Base-by-base conservation (phyloP, 2,329 filamentous ascomycete species). In the Cladosporium sphaerospermum region DNA sequence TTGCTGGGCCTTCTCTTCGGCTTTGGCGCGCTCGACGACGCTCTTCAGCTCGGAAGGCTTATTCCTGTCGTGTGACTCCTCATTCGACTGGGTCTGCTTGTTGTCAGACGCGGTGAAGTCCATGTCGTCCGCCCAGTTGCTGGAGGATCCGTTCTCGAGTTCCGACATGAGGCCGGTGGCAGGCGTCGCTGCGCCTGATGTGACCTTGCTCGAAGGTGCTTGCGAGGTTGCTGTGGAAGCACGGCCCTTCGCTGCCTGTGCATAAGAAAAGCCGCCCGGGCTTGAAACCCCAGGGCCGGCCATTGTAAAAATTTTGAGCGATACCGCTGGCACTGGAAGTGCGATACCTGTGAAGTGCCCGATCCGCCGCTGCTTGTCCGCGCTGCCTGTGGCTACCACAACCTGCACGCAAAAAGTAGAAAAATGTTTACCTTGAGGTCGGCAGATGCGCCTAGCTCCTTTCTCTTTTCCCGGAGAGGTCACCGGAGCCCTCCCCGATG, bases 231-330 rank as follows among this genome's bases (percentile, higher is more conserved):
- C 64, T 52, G 74, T 66, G 50, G 77, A 67, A 53, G 80, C 74
- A 64, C 86, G 81, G 66, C 91, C 89, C 72, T 93, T 93, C 56
- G 92, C 92, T 67, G 92, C 92, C 79, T 96, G 90, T 64, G 92
- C 92, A 72, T 97, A 97, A 56, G 92, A 96, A 69, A 96, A 96
- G 61, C 65, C 65, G 41, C 62, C 62, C 19, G 64, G 61, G 62
- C 64, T 66, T 31, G 57, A 54, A 41, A 53, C 50, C 37, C 50
- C 50, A 53, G 50, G 50, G 23, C 50, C 50, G 32, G 50, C 50
- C 50, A 53, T 53, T 39, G 36, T 39, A 14, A 16, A 39, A 39
- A 39, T 39, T 28, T 28, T 7, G 23, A 7, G 23, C 23, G 23
- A 28, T 28, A 28, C 23, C 23, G 23, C 36, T 39, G 36, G 36